phyloP scores from a whole-genome alignment of 2,329 filamentous ascomycete species.

The Nigrograna mackinnonii region DNA sequence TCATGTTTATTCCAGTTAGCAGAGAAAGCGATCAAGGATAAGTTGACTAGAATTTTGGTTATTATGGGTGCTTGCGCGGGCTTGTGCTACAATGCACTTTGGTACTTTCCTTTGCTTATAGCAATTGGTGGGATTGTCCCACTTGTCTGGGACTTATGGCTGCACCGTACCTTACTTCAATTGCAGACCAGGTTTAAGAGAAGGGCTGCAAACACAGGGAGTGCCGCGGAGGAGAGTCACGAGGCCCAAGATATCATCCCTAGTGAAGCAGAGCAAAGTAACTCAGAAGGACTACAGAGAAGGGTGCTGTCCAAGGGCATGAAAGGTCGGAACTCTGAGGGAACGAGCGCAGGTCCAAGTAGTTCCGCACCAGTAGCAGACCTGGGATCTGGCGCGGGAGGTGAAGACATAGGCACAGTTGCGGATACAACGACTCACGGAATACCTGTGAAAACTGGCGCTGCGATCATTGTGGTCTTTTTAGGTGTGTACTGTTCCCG shows the following conservation, averaged over 20 bases:
- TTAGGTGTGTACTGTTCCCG: conserved; percentile 41
- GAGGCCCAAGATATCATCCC: too few relatives aligned
- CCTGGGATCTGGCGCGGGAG: too few relatives aligned
- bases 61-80: conserved; percentile 67
- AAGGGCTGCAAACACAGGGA: too few relatives aligned
- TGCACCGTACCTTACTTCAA: conserved; percentile 47
- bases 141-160: conserved; percentile 60
- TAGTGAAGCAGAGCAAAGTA: too few relatives aligned
- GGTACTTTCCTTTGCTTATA: conserved; percentile 75
- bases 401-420: too few relatives aligned
- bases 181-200: conserved; percentile 22
- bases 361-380: too few relatives aligned
- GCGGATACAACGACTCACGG: conserved; percentile 14
- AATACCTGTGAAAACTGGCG: conserved; percentile 44
- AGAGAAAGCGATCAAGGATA: conserved; percentile 69
- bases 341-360: too few relatives aligned
- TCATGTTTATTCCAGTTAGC: conserved; percentile 55
- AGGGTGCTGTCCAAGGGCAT: too few relatives aligned
- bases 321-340: too few relatives aligned
- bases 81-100: conserved; percentile 71
- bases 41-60: conserved; percentile 64
- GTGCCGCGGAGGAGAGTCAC: too few relatives aligned
- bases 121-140: conserved; percentile 57
- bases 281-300: too few relatives aligned
- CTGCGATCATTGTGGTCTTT: conserved; percentile 50